phyloP scores from a whole-genome alignment of 768 basidiomycete genomes.

The Lentinula boryana region DNA sequence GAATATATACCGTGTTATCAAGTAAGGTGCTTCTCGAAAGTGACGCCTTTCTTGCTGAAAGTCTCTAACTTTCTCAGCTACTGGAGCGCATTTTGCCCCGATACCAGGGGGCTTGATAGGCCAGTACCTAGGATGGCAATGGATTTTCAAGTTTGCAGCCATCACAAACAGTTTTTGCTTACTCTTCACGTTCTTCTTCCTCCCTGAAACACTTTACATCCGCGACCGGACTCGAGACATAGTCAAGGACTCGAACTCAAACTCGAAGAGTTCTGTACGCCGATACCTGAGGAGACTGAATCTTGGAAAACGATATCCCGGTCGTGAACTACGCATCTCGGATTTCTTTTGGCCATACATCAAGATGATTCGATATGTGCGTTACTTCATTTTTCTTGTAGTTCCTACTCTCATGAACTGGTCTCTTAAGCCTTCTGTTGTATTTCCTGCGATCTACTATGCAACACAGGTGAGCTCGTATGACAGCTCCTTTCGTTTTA shows the following conservation, averaged over 20 bases:
- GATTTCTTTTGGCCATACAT: slow-evolving; percentile 5
- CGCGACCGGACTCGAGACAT: background rate
- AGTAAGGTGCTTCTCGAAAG: background rate
- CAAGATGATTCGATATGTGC: slow-evolving; percentile 5
- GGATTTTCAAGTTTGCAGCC: slow-evolving; percentile 4
- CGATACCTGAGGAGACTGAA: background rate
- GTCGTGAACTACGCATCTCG: background rate
- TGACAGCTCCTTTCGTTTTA: no score
- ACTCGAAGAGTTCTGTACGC: background rate
- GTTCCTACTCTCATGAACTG: background rate
- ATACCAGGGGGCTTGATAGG: slow-evolving; percentile 4
- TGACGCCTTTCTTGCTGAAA: background rate
- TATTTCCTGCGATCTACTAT: slow-evolving; percentile 1
- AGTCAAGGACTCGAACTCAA: background rate
- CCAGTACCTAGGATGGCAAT: slow-evolving; percentile 4
- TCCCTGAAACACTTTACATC: slow-evolving; percentile 3
- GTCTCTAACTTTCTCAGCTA: background rate
- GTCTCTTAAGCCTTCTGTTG: background rate
- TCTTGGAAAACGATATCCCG: background rate
- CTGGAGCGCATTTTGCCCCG: slow-evolving; percentile 1
- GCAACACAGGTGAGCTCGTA: background rate
- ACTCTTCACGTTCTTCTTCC: slow-evolving; percentile 3
- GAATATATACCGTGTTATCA: background rate
- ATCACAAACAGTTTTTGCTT: background rate
- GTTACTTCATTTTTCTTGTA: background rate